Evolutionary conservation across 2,329 filamentous ascomycete genomes (phyloP).

Genomic region (Amesomyces nigricolor): DNA sequence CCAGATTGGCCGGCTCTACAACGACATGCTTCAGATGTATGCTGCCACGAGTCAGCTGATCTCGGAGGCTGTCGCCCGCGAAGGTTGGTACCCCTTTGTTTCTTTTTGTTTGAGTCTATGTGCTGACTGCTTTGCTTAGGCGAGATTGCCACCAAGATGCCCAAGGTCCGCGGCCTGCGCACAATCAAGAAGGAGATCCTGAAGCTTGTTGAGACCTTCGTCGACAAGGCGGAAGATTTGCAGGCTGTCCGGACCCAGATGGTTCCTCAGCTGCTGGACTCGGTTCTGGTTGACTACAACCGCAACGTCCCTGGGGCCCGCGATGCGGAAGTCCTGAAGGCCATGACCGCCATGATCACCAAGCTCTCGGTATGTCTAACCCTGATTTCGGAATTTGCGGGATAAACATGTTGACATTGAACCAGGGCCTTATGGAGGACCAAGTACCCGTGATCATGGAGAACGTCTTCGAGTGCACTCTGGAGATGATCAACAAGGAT

Average conservation of each 20-base stretch:
- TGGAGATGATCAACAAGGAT: conserved; percentile 99
- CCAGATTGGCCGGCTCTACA: conserved; percentile 94
- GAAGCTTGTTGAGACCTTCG: conserved; percentile 96
- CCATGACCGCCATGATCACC: conserved; percentile 95
- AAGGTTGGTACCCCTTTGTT: conserved; percentile 51
- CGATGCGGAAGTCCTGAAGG: conserved; percentile 92
- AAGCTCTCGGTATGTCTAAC: conserved; percentile 80
- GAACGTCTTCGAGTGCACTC: conserved; percentile 94
- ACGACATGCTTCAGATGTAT: conserved; percentile 99
- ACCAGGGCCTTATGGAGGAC: conserved; percentile 88
- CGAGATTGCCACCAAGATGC: conserved; percentile 93
- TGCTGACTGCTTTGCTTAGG: conserved; percentile 42
- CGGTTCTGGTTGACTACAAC: conserved; percentile 92
- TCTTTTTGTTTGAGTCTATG: neutral
- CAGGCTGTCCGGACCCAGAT: conserved; percentile 90
- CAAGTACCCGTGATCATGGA: conserved; percentile 98
- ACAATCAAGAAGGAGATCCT: conserved; percentile 99
- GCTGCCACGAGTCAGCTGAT: conserved; percentile 94
- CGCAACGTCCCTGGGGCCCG: conserved; percentile 92
- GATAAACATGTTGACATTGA: too few species aligned
- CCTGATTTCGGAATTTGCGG: too few species aligned
- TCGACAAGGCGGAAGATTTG: conserved; percentile 94
- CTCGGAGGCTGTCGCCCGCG: conserved; percentile 80
- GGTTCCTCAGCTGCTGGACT: conserved; percentile 91
- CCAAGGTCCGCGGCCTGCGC: conserved; percentile 86